A percentile compares a stretch with the other conserved stretches of the same genome.
phyloP scores from a whole-genome alignment of 1,284 basidiomycete species.

The Fomitopsis palustris region DNA sequence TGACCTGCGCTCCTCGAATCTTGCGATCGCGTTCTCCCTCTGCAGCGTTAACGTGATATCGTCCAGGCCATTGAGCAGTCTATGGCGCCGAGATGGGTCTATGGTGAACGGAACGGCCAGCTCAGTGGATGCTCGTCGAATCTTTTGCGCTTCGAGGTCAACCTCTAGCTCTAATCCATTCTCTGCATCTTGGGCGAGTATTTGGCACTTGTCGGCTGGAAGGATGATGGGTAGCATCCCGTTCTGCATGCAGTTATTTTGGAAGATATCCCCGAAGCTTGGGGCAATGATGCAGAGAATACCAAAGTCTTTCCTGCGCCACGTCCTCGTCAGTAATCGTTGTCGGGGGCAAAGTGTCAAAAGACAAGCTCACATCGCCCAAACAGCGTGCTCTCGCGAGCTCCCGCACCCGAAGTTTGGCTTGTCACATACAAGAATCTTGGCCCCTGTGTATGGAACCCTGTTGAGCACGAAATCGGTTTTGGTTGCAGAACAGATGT shows the following conservation, averaged over 20 bases:
- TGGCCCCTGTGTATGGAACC: conserved; percentile 76
- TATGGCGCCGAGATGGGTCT: conserved; percentile 88
- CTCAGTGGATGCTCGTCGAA: conserved; percentile 68
- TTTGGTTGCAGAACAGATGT: conserved; percentile 74
- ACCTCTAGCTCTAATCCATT: conserved; percentile 82
- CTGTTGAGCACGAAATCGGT: conserved; percentile 91
- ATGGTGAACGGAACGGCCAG: conserved; percentile 75
- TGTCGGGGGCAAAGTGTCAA: conserved; percentile 2
- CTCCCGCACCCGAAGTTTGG: conserved; percentile 95
- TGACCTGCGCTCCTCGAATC: conserved; percentile 77
- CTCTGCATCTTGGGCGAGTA: conserved; percentile 79
- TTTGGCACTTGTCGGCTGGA: conserved; percentile 72
- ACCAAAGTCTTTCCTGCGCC: conserved; percentile 85
- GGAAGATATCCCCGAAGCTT: conserved; percentile 94
- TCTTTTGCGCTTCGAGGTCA: conserved; percentile 86
- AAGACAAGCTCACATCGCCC: conserved; percentile 74
- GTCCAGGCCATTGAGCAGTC: conserved; percentile 90
- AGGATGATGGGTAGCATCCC: conserved; percentile 89
- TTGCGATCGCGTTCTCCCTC: conserved; percentile 62
- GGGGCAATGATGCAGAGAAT: conserved; percentile 92
- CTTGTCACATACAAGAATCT: conserved; percentile 86
- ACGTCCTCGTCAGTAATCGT: conserved; percentile 1
- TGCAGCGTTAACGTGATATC: conserved; percentile 92
- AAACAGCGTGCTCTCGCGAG: conserved; percentile 93
- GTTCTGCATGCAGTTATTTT: conserved; percentile 92